Evolutionary conservation across 495 filamentous ascomycete species (phyloP).

Genomic region (Parmelia sp.): DNA sequence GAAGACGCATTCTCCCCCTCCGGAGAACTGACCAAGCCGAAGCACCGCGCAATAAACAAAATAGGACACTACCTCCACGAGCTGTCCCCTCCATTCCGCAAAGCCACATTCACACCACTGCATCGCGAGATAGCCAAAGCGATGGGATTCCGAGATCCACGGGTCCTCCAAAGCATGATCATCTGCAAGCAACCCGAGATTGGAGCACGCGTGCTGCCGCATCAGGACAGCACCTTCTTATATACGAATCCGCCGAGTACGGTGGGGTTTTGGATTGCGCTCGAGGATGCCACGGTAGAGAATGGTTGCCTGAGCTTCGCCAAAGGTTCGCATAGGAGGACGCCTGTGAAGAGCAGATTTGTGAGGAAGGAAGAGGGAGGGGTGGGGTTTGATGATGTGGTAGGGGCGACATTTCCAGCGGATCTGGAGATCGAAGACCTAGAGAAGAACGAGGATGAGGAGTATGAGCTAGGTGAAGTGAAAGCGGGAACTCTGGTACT

Average conservation of each 20-base stretch:
- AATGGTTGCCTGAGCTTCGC: slow-evolving; percentile 89
- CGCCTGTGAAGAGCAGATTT: slow-evolving; percentile 61
- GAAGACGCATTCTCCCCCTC: slow-evolving; percentile 50
- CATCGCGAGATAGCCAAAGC: slow-evolving; percentile 62
- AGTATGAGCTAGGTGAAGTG: slow-evolving; percentile 67
- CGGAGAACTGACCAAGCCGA: slow-evolving; percentile 63
- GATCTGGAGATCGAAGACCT: slow-evolving; percentile 27
- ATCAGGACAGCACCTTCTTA: slow-evolving; percentile 87
- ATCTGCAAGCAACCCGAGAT: slow-evolving; percentile 98
- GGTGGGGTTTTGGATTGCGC: slow-evolving; percentile 91
- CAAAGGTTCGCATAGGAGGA: slow-evolving; percentile 66
- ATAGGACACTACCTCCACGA: slow-evolving; percentile 88
- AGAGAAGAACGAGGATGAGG: slow-evolving; percentile 40
- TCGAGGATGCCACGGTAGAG: slow-evolving; percentile 77
- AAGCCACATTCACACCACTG: slow-evolving; percentile 47
- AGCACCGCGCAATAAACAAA: slow-evolving; percentile 83
- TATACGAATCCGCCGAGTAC: slow-evolving; percentile 88
- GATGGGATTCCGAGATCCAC: slow-evolving; percentile 68
- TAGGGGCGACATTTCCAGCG: slow-evolving; percentile 40
- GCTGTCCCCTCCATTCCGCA: slow-evolving; percentile 63
- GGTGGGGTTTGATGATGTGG: slow-evolving; percentile 48
- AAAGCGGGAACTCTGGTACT: slow-evolving; percentile 84
- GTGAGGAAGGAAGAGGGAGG: slow-evolving; percentile 54
- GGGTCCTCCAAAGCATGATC: slow-evolving; percentile 86
- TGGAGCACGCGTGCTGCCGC: slow-evolving; percentile 76